Evolutionary conservation across 2,329 filamentous ascomycete species (phyloP).

Genomic region (Amauroascus verrucosus): DNA sequence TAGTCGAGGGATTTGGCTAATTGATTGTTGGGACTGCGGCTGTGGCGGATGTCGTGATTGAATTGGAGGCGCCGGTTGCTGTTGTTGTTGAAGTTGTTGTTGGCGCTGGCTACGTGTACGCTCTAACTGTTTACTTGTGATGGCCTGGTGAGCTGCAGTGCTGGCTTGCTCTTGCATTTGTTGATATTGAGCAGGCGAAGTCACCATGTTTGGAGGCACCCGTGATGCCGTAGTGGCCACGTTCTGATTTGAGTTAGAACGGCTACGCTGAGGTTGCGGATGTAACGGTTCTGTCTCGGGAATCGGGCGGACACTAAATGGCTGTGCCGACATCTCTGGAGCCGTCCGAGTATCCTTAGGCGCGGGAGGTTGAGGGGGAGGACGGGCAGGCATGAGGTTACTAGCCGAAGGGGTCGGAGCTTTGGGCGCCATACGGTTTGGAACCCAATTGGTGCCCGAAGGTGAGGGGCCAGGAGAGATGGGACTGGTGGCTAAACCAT

Average conservation of each 20-base stretch:
- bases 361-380: slow-evolving; percentile 35
- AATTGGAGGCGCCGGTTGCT: slow-evolving; percentile 20
- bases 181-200: slow-evolving; percentile 38
- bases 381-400: slow-evolving; percentile 33
- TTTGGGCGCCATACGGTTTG: slow-evolving; percentile 74
- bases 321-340: slow-evolving; percentile 42
- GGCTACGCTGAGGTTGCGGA: slow-evolving; percentile 56
- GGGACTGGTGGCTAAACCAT: slow-evolving; percentile 42
- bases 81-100: slow-evolving; percentile 41
- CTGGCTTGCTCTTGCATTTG: slow-evolving; percentile 79
- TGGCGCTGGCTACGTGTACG: slow-evolving; percentile 65
- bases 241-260: slow-evolving; percentile 57
- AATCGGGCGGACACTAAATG: slow-evolving; percentile 43
- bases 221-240: slow-evolving; percentile 39
- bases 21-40: slow-evolving; percentile 36
- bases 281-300: slow-evolving; percentile 49
- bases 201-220: slow-evolving; percentile 30
- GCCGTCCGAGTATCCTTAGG: slow-evolving; percentile 37
- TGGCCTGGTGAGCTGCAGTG: slow-evolving; percentile 66
- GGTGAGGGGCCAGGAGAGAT: slow-evolving; percentile 33
- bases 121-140: slow-evolving; percentile 57
- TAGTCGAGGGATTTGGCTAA: slow-evolving; percentile 20
- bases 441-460: slow-evolving; percentile 45
- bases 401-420: slow-evolving; percentile 50
- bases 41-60: slow-evolving; percentile 28